Conservation (phyloP, 306 rosid species). For the Begonia fuchsioides region DNA sequence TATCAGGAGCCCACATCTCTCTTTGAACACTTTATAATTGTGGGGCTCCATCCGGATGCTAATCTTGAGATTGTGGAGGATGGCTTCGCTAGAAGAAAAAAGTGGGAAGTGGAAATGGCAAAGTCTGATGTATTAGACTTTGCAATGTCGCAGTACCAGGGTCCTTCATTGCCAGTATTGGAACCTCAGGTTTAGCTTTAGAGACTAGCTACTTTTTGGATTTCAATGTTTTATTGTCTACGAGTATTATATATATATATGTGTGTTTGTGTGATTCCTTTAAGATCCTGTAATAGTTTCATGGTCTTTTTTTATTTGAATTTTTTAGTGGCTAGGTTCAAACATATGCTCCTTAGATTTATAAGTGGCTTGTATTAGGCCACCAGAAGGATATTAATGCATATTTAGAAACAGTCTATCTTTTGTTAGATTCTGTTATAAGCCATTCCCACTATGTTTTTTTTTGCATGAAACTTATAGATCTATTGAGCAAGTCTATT, state of each 20-base stretch:
- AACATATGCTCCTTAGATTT: no score
- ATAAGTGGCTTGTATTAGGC: no score
- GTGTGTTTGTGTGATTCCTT: no score
- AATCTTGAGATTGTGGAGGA: constrained; percentile 55
- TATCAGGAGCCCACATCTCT: constrained; percentile 69
- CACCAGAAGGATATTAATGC: no score
- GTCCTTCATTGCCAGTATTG: constrained; percentile 37
- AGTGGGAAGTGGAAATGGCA: constrained; percentile 46
- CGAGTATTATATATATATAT: no score
- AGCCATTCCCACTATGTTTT: no score
- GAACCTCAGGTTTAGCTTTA: constrained; percentile 77
- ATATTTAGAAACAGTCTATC: no score
- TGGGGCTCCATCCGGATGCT: constrained; percentile 82
- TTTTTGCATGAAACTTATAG: no score
- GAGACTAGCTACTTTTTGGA: constrained; percentile 8
- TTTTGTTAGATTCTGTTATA: no score
- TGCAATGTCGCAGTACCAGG: constrained; percentile 30
- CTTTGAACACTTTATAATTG: constrained; percentile 84
- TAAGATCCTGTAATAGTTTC: no score
- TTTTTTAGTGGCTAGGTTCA: no score
- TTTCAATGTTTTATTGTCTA: constrained; percentile 1
- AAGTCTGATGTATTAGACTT: constrained; percentile 27
- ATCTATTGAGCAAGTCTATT: not conserved
- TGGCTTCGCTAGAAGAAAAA: constrained; percentile 60
- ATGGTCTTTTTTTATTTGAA: no score